Percentiles rank a stretch among this genome's conserved stretches.
Evolutionary conservation across 441 rosid species (phyloP).

Genomic region (Manihot esculenta): DNA sequence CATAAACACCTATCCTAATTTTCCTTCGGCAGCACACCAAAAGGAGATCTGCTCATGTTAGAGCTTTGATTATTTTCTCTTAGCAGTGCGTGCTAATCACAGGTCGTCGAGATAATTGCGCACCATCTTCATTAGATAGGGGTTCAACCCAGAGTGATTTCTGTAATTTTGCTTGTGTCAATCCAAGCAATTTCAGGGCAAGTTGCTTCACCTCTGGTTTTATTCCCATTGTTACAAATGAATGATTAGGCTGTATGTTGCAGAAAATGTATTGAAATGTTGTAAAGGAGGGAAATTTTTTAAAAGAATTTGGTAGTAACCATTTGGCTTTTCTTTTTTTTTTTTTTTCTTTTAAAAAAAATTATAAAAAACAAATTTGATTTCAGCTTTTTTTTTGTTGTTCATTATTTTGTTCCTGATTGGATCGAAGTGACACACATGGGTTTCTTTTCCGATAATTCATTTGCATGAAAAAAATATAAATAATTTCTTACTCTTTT

Average conservation of each 20-base stretch:
- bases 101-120: not conserved
- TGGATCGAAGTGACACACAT: too few species aligned
- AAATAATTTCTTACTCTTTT: too few species aligned
- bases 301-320: too few species aligned
- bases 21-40: not conserved
- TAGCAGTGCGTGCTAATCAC: not conserved
- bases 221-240: not conserved
- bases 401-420: too few species aligned
- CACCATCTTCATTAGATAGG: not conserved
- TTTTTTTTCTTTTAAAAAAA: too few species aligned
- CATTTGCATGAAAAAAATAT: too few species aligned
- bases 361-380: too few species aligned
- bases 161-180: too few species aligned
- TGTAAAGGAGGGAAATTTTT: slow-evolving; percentile 1
- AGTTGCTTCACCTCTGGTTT: not conserved
- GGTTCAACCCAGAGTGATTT: not conserved
- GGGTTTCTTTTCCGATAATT: too few species aligned
- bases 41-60: not conserved
- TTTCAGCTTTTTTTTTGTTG: too few species aligned
- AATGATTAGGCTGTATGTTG: not conserved
- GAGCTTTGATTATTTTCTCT: not conserved
- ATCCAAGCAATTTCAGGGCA: not conserved
- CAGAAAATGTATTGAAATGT: not conserved
- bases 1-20: slow-evolving; percentile 34
- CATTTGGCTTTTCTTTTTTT: too few species aligned